Evolutionary conservation across 768 basidiomycete species (phyloP).

Genomic region (Termitomyces sp.): DNA sequence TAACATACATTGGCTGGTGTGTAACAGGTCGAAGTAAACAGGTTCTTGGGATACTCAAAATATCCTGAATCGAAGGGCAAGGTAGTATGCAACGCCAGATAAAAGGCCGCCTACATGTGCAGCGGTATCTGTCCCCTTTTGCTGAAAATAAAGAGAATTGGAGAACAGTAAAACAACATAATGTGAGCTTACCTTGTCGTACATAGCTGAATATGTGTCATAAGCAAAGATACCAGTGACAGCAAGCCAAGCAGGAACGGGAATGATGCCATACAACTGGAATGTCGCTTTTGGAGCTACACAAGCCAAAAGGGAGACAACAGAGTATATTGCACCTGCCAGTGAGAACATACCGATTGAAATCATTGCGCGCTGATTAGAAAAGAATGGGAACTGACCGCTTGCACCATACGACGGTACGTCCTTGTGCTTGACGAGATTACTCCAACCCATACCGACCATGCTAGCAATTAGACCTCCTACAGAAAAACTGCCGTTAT

Average conservation of each 20-base stretch:
- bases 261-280: conserved; percentile 70
- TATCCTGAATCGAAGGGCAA: conserved; percentile 34
- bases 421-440: conserved; percentile 29
- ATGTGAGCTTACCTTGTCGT: conserved; percentile 29
- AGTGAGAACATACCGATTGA: neutral
- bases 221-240: conserved; percentile 65
- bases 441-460: conserved; percentile 46
- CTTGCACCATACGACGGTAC: conserved; percentile 64
- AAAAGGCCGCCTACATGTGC: conserved; percentile 71
- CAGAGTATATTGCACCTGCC: conserved; percentile 74
- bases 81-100: conserved; percentile 55
- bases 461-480: conserved; percentile 60
- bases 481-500: conserved; percentile 20
- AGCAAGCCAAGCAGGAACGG: conserved; percentile 74
- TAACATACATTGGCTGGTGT: neutral
- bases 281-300: conserved; percentile 63
- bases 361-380: neutral
- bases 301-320: conserved; percentile 71
- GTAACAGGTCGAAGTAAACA: neutral
- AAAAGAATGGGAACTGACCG: conserved; percentile 38
- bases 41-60: conserved; percentile 12
- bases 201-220: conserved; percentile 47
- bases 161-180: neutral
- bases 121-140: conserved; percentile 49
- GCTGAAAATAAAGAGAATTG: conserved; percentile 27